A percentile compares a stretch with the other conserved stretches of the same genome.
phyloP scores from a whole-genome alignment of 805 yeast genomes.

The Clavispora phyllophila region DNA sequence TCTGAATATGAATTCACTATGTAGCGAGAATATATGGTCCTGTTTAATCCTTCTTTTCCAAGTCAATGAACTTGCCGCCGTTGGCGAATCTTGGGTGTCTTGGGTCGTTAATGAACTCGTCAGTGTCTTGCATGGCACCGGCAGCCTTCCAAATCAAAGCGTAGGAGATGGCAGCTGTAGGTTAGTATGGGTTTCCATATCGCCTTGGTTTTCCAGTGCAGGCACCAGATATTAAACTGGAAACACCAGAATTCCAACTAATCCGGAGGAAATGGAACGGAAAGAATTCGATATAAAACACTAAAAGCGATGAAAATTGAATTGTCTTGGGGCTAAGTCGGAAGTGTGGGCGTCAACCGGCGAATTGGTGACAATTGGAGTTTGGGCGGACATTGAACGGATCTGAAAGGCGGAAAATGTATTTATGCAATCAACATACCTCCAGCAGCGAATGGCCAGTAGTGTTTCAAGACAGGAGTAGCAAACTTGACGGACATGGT shows the following conservation, averaged over 20 bases:
- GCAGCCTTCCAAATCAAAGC: conserved; percentile 68
- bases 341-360: too few relatives aligned
- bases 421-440: conserved; percentile 45
- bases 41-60: conserved; percentile 22
- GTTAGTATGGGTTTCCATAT: conserved; percentile 15
- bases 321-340: too few relatives aligned
- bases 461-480: conserved; percentile 58
- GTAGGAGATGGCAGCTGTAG: conserved; percentile 54
- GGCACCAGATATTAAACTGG: too few relatives aligned
- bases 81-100: conserved; percentile 84
- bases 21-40: conserved; percentile 1
- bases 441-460: conserved; percentile 88
- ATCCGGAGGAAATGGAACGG: too few relatives aligned
- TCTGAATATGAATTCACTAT: conserved; percentile 1
- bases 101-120: conserved; percentile 88
- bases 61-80: conserved; percentile 40
- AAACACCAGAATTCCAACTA: too few relatives aligned
- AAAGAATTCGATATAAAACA: too few relatives aligned
- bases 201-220: too few relatives aligned
- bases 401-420: neutral
- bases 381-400: neutral
- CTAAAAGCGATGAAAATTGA: too few relatives aligned
- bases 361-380: neutral
- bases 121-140: conserved; percentile 61
- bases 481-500: conserved; percentile 39